Evolutionary conservation across 1,139 yeast genomes (phyloP), one percentile per base, ranked within the genome.

Genomic region (Suhomyces taliae): DNA sequence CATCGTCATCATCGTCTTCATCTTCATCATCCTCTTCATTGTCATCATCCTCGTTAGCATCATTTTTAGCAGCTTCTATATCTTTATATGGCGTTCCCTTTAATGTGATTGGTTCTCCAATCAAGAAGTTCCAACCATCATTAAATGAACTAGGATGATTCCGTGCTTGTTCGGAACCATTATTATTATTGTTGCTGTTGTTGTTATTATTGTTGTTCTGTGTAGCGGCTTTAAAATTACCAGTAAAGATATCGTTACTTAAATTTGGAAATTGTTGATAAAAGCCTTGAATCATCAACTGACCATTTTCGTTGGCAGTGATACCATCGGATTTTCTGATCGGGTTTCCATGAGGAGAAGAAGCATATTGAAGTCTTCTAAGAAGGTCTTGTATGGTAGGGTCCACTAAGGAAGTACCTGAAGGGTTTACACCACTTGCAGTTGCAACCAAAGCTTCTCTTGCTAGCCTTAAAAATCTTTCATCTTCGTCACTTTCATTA

Each of bases 311-410:
- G 53, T 74, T 74, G 39, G 74, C 69, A 24, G 59, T 61, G n/a
- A 74, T 67, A 27, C 62, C 61, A 10, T 66, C 65, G 8, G 72
- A 66, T 36, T 62, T 62, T 36, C 64, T 65, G 27, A 74, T 74
- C 7, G 79, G 80, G 52, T 74, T 75, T 43, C 75, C 55, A 59
- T 80, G 85, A 3, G 85, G 84, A 27, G 82, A 72, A 47, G 74
- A 66, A 10, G 79, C 79, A 54, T 81, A 81, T 53, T 79, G 83
- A 43, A 80, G 64, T 48, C 85, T 59, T 48, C 70, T 68, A 36
- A 81, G 62, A 29, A 81, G 66, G 53, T 78, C 83, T 52, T 71
- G 70, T 26, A 81, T 76, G 1, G 85, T 79, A 5, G 85, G 85
- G 57, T 81, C 85, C 14, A 80, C 74, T 19, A 47, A 45, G 27